Base-by-base conservation (phyloP, 495 filamentous ascomycete species). In the Elasticomyces elasticus region DNA sequence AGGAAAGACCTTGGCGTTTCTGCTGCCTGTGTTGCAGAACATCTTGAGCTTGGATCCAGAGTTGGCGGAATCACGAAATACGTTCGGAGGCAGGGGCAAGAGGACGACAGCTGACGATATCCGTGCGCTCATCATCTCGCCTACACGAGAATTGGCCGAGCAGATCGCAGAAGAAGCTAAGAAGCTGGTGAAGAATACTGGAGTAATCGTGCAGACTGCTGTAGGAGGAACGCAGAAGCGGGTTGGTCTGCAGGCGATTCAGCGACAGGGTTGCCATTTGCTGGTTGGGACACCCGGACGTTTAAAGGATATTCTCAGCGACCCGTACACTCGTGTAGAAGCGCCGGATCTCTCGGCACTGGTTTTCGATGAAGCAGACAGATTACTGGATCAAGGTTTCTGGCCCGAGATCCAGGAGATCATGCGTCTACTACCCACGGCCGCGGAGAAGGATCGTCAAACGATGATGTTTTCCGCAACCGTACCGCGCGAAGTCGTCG, bases 381-480 rank as follows among this genome's bases (percentile, higher is more conserved):
- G 92, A 38, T 78, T 98, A 55, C 72, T 98, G 37, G 92, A 98
- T 60, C 76, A 86, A 55, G 94, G 94, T 0, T 98, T 98, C 68
- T 72, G 81, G n/a, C 74, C 75, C 1, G 88, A 87, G 20, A 84
- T 98, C 53, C 67, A 76, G 26, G 67, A 79, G 3, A 94, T 98
- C 62, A 72, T 84, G 58, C 49, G 69, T 0, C 56, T 74, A 10
- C 77, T 97, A 12, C 92, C 92, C 5, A 61, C 76, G 27, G 75
- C 75, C 10, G 48, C 62, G 0, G 67, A 79, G 42, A 75, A 81
- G 9, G 78, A 84, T 49, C 80, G 91, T 20, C 92, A 98, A 65
- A 96, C 91, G 0, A 77, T 98, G 20, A 77, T 98, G 61, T 95
- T 88, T 70, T 97, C 94, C 4, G 92, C 92, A 19, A 98, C 92